Evolutionary conservation across 1,284 basidiomycete species (phyloP), one percentile per base, ranked within the genome.

Genomic region (Spongispora temasekensis): DNA sequence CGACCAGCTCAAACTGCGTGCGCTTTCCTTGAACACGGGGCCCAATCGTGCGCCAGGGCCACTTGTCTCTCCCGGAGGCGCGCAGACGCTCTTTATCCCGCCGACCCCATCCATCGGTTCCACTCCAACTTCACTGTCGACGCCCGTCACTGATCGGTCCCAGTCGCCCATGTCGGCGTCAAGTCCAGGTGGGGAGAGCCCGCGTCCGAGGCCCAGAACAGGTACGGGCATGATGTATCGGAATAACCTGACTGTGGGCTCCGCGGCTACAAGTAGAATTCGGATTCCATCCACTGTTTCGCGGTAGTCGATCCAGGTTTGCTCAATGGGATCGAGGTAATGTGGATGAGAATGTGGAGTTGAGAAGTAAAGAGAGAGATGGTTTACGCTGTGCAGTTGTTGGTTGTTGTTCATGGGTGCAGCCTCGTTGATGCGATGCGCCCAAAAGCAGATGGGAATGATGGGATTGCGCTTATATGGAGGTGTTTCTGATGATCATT

Each of bases 161-260:
- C 68, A 68, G 42, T 69, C 63, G 8, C 67, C 73, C 25, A 60
- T 73, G 15, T 61, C 68, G 5, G 68, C 71, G 55, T 58, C 71
- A 25, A 66, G 67, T 31, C 57, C 68, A 27, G 54, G 67, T 19
- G 70, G 71, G 23, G 73, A 73, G 30, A 37, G 63, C 10, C 78
- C 79, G 25, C 81, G 77, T 61, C 84, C 81, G 28, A 81, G 75
- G 62, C 85, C 87, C 17, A 73, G 88, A 37, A 89, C 84, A 17
- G 88, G 88, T 7, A 88, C 87, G 10, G 88, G 88, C 35, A 89
- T 90, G 88, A 76, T 78, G 48, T 89, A 89, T 66, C 78, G 82
- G 56, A 81, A 75, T 44, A 75, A 68, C 37, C 31, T 72, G 50
- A 70, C 54, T 25, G 59, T 64, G 30, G 56, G 46, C 17, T 44